Percentiles rank a stretch among this genome's conserved stretches.
phyloP scores from a whole-genome alignment of 371 early-diverging fungal species.

The Amoeboaphelidium protococcarum region DNA sequence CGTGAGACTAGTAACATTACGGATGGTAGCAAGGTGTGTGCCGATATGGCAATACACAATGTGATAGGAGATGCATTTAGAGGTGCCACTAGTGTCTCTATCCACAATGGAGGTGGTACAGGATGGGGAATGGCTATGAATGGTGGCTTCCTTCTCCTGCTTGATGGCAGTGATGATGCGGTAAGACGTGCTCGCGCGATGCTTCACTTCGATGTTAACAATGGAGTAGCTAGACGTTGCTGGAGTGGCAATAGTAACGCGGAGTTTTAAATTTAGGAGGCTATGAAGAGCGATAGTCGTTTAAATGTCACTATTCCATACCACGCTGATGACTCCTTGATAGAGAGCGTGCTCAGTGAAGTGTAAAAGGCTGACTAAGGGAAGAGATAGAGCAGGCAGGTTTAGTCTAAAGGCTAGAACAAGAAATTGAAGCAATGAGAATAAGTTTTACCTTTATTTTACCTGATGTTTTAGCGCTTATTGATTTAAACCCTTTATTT shows the following conservation, averaged over 20 bases:
- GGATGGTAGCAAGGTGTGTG: slow-evolving; percentile 1
- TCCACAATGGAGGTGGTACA: slow-evolving; percentile 4
- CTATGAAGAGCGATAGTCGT: not conserved
- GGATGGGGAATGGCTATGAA: slow-evolving; percentile 4
- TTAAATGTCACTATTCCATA: slow-evolving; percentile 2
- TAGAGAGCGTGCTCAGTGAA: not conserved
- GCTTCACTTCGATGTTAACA: slow-evolving; percentile 2
- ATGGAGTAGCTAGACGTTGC: slow-evolving; percentile 1
- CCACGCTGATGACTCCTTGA: not conserved
- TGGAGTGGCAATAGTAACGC: slow-evolving; percentile 3
- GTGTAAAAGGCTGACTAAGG: no score
- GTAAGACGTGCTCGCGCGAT: not conserved
- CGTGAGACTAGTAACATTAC: slow-evolving; percentile 1
- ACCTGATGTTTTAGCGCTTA: no score
- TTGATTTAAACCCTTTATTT: no score
- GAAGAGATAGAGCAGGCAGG: no score
- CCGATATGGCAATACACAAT: slow-evolving; percentile 5
- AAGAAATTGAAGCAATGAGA: no score
- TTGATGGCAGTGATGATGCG: slow-evolving; percentile 1
- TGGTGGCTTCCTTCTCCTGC: slow-evolving; percentile 4
- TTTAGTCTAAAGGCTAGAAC: no score
- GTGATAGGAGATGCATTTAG: slow-evolving; percentile 3
- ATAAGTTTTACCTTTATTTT: no score
- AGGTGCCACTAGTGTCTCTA: slow-evolving; percentile 2
- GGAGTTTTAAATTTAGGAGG: slow-evolving; percentile 1